Percentiles rank a stretch among this genome's conserved stretches.
These are phyloP conservation scores for Crithidia mellificae DNA, from an alignment of 208 protist species.

Conservation along the genomic window DNA sequence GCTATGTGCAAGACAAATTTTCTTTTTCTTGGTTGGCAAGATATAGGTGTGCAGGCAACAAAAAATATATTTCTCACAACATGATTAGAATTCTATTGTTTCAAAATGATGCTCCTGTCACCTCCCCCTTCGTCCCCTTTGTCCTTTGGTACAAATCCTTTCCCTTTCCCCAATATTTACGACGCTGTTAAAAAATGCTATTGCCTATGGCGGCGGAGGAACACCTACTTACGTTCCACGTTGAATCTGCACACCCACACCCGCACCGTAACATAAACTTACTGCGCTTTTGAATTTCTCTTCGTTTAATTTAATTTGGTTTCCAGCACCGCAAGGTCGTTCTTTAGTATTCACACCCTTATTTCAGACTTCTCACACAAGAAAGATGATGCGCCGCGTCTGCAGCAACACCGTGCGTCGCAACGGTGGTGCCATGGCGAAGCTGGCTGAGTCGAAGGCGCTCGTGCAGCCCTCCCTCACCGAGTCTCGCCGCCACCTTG, in stretches of 20 bases:
- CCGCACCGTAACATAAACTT: conserved; percentile 1
- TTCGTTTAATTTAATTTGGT: not conserved
- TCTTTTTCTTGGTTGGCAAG: too few relatives aligned
- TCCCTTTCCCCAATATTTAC: not conserved
- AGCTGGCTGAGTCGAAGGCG: conserved; percentile 35
- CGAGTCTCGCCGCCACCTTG: conserved; percentile 68
- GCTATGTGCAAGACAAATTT: too few relatives aligned
- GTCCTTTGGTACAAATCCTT: too few relatives aligned
- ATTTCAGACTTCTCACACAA: not conserved
- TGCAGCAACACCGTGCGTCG: conserved; percentile 37
- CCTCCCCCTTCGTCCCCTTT: too few relatives aligned
- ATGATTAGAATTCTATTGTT: too few relatives aligned
- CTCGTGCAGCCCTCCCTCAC: conserved; percentile 37
- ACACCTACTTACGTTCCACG: not conserved
- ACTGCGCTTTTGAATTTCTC: not conserved
- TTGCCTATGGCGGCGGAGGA: not conserved
- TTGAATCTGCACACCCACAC: not conserved
- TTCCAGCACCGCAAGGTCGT: not conserved
- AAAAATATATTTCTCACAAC: too few relatives aligned
- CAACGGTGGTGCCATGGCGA: conserved; percentile 39
- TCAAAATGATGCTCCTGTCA: too few relatives aligned
- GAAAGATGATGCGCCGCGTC: conserved; percentile 52
- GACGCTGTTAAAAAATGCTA: too few relatives aligned
- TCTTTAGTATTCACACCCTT: too few relatives aligned
- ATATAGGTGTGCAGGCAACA: too few relatives aligned